Conservation (phyloP, 73 alveolate genomes). For the Tetrahymena malaccensis region DNA sequence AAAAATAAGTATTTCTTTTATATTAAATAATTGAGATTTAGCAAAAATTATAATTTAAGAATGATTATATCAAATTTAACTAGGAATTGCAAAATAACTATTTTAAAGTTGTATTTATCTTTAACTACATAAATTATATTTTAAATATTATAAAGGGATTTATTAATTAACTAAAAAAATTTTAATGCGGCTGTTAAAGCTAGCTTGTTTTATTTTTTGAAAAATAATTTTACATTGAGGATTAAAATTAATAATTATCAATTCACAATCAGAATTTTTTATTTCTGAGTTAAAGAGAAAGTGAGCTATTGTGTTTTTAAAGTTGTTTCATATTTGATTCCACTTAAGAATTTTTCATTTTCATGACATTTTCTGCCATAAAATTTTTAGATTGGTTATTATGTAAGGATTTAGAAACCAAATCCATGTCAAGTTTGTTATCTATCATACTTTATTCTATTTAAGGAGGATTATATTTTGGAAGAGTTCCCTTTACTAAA, state of each 20-base stretch:
- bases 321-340: neutral
- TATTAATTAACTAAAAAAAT: too few relatives aligned
- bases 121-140: too few relatives aligned
- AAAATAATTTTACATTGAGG: neutral
- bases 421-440: conserved; percentile 50
- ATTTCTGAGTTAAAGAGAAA: neutral
- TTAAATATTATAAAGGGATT: too few relatives aligned
- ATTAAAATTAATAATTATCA: too few relatives aligned
- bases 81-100: too few relatives aligned
- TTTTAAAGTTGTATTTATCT: too few relatives aligned
- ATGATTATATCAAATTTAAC: too few relatives aligned
- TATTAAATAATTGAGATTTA: too few relatives aligned
- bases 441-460: conserved; percentile 67
- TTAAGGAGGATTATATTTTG: conserved; percentile 96
- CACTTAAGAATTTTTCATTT: neutral
- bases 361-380: neutral
- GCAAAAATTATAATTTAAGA: too few relatives aligned
- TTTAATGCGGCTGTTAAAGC: too few relatives aligned
- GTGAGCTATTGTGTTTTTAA: neutral
- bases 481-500: conserved; percentile 94
- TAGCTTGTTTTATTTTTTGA: neutral
- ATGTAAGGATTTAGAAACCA: conserved; percentile 1
- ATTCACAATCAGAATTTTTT: neutral
- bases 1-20: too few relatives aligned
- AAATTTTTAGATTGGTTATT: neutral